Percentiles rank a stretch among this genome's conserved stretches.
phyloP scores from a whole-genome alignment of 495 filamentous ascomycete genomes.

The Melanomma pulvis-pyrius region DNA sequence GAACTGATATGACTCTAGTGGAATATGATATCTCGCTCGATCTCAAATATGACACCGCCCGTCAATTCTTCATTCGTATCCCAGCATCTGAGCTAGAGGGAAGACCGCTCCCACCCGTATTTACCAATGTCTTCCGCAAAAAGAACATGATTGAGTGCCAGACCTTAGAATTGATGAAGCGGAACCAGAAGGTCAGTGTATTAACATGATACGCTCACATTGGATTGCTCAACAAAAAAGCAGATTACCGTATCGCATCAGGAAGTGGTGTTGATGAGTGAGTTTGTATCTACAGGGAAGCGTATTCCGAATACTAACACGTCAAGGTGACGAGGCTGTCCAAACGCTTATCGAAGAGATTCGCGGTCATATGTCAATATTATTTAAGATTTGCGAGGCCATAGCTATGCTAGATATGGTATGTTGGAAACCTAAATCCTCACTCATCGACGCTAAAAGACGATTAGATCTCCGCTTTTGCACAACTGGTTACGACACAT shows the following conservation, averaged over 20 bases:
- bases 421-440: not conserved
- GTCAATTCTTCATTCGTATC: constrained; percentile 81
- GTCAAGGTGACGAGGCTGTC: constrained; percentile 60
- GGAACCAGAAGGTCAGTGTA: constrained; percentile 44
- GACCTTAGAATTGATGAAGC: constrained; percentile 79
- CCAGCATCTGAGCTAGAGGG: constrained; percentile 64
- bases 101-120: constrained; percentile 63
- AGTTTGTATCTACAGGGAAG: constrained; percentile 22
- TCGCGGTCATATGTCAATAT: constrained; percentile 63
- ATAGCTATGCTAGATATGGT: constrained; percentile 94
- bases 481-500: constrained; percentile 71
- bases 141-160: constrained; percentile 80
- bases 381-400: constrained; percentile 81
- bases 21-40: constrained; percentile 63
- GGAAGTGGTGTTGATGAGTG: constrained; percentile 78
- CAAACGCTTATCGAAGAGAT: constrained; percentile 69
- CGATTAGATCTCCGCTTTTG: constrained; percentile 63
- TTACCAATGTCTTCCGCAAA: constrained; percentile 76
- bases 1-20: constrained; percentile 46
- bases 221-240: constrained; percentile 3
- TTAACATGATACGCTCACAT: not conserved
- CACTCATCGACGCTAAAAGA: not conserved
- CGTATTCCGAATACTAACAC: not conserved
- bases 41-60: constrained; percentile 72
- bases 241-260: constrained; percentile 74